These are phyloP conservation scores for Xylariaceae sp. DNA, from an alignment of 2,329 filamentous ascomycete genomes.

Conservation along the genomic window DNA sequence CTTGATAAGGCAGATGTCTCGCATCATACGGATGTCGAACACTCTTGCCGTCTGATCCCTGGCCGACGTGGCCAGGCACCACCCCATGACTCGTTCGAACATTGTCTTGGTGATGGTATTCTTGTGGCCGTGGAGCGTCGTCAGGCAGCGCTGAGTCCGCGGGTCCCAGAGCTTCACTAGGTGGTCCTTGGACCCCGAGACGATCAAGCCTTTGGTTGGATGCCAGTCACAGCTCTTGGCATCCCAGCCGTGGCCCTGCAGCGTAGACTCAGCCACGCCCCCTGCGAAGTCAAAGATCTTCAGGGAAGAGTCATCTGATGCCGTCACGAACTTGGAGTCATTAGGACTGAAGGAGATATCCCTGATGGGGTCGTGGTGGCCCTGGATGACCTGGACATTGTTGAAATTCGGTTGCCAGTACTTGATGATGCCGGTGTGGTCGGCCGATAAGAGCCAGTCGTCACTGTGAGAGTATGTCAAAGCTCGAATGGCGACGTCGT, in stretches of 20 bases:
- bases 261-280: conserved; percentile 70
- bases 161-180: conserved; percentile 98
- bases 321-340: conserved; percentile 92
- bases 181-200: conserved; percentile 96
- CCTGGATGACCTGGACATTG: conserved; percentile 91
- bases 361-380: conserved; percentile 81
- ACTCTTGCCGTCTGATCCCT: conserved; percentile 88
- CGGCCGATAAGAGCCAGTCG: conserved; percentile 93
- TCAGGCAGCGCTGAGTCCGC: conserved; percentile 80
- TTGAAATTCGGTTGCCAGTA: conserved; percentile 99
- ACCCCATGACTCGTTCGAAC: conserved; percentile 79
- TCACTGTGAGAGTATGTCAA: conserved; percentile 88
- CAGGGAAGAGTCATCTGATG: conserved; percentile 84
- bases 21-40: conserved; percentile 97
- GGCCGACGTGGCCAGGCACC: conserved; percentile 84
- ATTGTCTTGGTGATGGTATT: conserved; percentile 90
- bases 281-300: conserved; percentile 96
- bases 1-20: conserved; percentile 85
- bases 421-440: conserved; percentile 92
- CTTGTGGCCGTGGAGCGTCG: conserved; percentile 92
- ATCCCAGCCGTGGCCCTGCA: conserved; percentile 96
- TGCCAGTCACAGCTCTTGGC: conserved; percentile 98
- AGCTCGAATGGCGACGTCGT: conserved; percentile 79
- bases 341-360: conserved; percentile 91
- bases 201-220: conserved; percentile 84